Evolutionary conservation across 1,284 basidiomycete species (phyloP).

Genomic region (Trametes versicolor): DNA sequence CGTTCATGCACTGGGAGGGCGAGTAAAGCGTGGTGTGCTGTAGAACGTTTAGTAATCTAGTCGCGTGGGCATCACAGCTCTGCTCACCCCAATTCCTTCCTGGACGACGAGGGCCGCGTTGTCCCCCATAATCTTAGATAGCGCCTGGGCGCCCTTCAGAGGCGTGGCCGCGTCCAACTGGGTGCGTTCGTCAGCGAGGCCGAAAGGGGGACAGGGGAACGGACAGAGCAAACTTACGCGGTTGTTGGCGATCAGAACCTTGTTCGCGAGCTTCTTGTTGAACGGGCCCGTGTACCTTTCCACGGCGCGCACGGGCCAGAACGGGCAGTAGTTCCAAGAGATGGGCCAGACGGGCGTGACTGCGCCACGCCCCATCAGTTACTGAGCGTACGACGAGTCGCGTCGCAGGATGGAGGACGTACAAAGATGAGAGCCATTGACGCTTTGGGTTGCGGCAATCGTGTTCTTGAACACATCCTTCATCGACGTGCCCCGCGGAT

Average conservation of each 20-base stretch:
- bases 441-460: slow-evolving; percentile 19
- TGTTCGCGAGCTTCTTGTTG: slow-evolving; percentile 36
- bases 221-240: slow-evolving; percentile 23
- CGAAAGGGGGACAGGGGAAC: too few relatives aligned
- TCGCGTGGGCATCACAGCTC: too few relatives aligned
- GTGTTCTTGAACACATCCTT: slow-evolving; percentile 32
- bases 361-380: too few relatives aligned
- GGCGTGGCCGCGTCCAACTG: slow-evolving; percentile 32
- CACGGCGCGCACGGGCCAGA: slow-evolving; percentile 34
- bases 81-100: slow-evolving; percentile 33
- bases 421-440: slow-evolving; percentile 29
- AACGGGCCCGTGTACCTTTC: slow-evolving; percentile 40
- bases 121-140: slow-evolving; percentile 30
- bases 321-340: slow-evolving; percentile 12
- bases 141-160: slow-evolving; percentile 24
- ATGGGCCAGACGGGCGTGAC: slow-evolving; percentile 19
- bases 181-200: background rate
- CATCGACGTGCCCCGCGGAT: slow-evolving; percentile 23
- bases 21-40: background rate
- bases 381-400: too few relatives aligned
- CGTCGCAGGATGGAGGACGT: slow-evolving; percentile 22
- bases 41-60: background rate
- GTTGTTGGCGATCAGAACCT: slow-evolving; percentile 34
- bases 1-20: background rate
- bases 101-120: slow-evolving; percentile 30